Percentiles rank a stretch among this genome's conserved stretches.
Evolutionary conservation across 2,329 filamentous ascomycete genomes (phyloP).

Genomic region (Sphaceloma murrayae): DNA sequence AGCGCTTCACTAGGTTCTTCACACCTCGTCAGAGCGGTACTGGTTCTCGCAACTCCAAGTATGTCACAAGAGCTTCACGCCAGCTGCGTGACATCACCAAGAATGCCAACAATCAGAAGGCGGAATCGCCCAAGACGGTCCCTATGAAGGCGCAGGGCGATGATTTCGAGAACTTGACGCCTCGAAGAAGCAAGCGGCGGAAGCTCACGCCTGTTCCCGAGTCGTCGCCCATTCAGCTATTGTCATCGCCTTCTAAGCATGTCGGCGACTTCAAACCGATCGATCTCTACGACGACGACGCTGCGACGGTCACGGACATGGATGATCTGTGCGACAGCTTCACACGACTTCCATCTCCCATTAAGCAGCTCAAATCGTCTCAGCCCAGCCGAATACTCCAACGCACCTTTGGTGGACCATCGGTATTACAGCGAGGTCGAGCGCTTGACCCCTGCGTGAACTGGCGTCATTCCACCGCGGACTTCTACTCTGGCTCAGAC

Average conservation of each 20-base stretch:
- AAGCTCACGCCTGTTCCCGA: conserved; percentile 37
- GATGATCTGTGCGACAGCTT: conserved; percentile 32
- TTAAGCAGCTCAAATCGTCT: conserved; percentile 31
- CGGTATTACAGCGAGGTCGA: conserved; percentile 33
- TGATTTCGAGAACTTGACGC: conserved; percentile 23
- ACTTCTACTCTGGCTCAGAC: conserved; percentile 49
- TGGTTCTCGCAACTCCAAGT: conserved; percentile 21
- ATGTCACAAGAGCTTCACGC: conserved; percentile 33
- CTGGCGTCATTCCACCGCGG: conserved; percentile 50
- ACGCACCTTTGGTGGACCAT: conserved; percentile 38
- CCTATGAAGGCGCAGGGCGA: conserved; percentile 18
- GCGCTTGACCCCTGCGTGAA: conserved; percentile 36
- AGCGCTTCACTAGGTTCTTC: conserved; percentile 44
- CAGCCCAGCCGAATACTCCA: conserved; percentile 33
- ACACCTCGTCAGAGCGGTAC: conserved; percentile 34
- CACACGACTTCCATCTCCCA: conserved; percentile 35
- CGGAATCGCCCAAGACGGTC: not conserved
- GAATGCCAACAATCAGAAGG: conserved; percentile 34
- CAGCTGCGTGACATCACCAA: conserved; percentile 43
- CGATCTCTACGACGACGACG: conserved; percentile 11
- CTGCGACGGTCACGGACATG: conserved; percentile 17
- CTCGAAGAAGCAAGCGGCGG: conserved; percentile 30
- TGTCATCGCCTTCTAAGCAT: conserved; percentile 18
- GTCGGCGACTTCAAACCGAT: conserved; percentile 14
- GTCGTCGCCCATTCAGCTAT: conserved; percentile 32